Conservation (phyloP, 2,329 filamentous ascomycete species). For the Diaporthe sp. region DNA sequence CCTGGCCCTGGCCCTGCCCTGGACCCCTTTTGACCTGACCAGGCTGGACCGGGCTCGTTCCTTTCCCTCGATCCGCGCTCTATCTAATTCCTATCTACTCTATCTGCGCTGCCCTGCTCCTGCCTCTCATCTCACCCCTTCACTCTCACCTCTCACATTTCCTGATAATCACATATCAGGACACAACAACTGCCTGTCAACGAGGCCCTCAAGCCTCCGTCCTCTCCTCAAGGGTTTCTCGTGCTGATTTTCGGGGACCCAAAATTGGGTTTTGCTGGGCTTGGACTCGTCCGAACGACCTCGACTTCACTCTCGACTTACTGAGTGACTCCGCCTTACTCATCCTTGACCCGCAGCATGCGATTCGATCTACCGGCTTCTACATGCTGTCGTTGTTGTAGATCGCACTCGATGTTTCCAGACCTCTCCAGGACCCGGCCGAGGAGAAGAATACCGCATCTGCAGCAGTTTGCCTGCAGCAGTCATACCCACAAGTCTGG, state of each 20-base stretch:
- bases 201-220: neutral
- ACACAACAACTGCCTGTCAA: neutral
- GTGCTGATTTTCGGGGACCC: neutral
- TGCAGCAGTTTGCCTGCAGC: constrained; percentile 29
- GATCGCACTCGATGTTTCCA: constrained; percentile 35
- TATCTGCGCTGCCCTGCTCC: neutral
- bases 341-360: constrained; percentile 21
- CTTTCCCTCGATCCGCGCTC: constrained; percentile 24
- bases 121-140: constrained; percentile 9
- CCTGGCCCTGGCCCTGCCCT: constrained; percentile 22
- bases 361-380: constrained; percentile 18
- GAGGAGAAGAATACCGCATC: constrained; percentile 28
- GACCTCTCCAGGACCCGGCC: constrained; percentile 6
- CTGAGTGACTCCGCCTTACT: neutral
- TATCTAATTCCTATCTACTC: constrained; percentile 14
- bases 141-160: constrained; percentile 19
- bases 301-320: neutral
- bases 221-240: neutral
- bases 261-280: neutral
- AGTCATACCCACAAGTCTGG: constrained; percentile 5
- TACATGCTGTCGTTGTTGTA: constrained; percentile 14
- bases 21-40: constrained; percentile 26
- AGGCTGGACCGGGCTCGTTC: neutral
- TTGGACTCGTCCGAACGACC: neutral
- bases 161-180: constrained; percentile 7